These are phyloP conservation scores for Chimonanthus praecox DNA, from an alignment of 164 flowering plant species.

Conservation along the genomic window DNA sequence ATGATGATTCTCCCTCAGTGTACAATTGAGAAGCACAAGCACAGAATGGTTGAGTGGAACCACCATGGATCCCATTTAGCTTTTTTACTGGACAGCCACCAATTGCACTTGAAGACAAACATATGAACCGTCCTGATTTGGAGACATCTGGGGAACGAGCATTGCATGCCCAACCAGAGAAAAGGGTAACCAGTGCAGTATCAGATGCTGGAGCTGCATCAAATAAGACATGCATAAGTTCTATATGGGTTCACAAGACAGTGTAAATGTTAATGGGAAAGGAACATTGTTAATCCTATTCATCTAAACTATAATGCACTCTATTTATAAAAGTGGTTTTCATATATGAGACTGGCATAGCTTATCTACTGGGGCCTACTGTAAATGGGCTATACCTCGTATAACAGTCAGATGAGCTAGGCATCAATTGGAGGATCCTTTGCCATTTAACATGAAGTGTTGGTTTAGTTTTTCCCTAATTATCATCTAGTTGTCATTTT, in stretches of 20 bases:
- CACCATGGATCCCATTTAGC: constrained; percentile 23
- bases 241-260: not conserved
- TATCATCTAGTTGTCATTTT: not conserved
- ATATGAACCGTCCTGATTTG: constrained; percentile 18
- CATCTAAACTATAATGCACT: not conserved
- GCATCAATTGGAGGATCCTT: not conserved
- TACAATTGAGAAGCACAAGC: constrained; percentile 30
- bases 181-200: constrained; percentile 73
- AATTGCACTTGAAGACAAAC: constrained; percentile 54
- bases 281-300: not conserved
- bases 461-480: not conserved
- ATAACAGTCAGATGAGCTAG: not conserved
- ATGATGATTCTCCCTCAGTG: constrained; percentile 11
- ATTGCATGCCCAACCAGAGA: constrained; percentile 97
- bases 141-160: constrained; percentile 40
- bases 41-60: constrained; percentile 21
- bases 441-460: not conserved
- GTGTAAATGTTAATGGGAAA: not conserved
- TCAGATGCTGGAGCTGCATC: constrained; percentile 85
- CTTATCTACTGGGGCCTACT: too few species aligned
- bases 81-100: constrained; percentile 55
- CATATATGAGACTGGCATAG: not conserved
- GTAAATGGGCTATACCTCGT: not conserved
- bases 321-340: not conserved
- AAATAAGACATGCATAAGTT: constrained; percentile 7